A percentile compares a stretch with the other conserved stretches of the same genome.
These are phyloP conservation scores for Diaporthe eres DNA, from an alignment of 2,329 filamentous ascomycete genomes.

Conservation along the genomic window DNA sequence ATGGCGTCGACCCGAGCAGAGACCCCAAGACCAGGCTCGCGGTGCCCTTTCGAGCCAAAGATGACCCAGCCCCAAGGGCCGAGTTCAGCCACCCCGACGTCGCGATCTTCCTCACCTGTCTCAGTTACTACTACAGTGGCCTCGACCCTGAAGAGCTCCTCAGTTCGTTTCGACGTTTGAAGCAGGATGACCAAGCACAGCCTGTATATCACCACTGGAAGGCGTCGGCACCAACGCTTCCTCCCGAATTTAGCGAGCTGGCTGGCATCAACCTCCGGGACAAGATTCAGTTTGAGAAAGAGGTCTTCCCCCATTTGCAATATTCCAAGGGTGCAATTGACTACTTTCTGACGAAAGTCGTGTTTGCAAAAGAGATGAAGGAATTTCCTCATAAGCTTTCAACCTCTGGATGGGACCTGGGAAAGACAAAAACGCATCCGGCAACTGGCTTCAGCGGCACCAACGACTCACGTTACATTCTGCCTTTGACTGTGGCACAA, in stretches of 20 bases:
- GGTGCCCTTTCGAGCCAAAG: constrained; percentile 73
- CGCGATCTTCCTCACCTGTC: constrained; percentile 67
- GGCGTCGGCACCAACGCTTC: constrained; percentile 50
- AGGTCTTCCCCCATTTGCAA: constrained; percentile 68
- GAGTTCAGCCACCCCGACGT: constrained; percentile 76
- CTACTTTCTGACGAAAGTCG: constrained; percentile 70
- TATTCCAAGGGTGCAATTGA: constrained; percentile 70
- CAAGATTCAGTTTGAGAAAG: constrained; percentile 56
- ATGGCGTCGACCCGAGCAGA: constrained; percentile 65
- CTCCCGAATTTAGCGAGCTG: constrained; percentile 56
- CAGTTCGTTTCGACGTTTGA: constrained; percentile 61
- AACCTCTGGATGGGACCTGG: constrained; percentile 78
- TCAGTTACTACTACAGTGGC: constrained; percentile 71
- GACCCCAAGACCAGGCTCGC: constrained; percentile 61
- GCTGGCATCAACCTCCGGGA: constrained; percentile 73
- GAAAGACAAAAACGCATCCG: constrained; percentile 57
- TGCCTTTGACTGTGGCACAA: constrained; percentile 71
- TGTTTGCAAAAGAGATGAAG: constrained; percentile 73
- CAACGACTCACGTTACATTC: constrained; percentile 69
- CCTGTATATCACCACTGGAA: constrained; percentile 68
- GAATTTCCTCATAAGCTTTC: constrained; percentile 76
- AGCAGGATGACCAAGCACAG: constrained; percentile 64
- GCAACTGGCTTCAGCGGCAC: constrained; percentile 80
- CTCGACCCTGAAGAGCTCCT: constrained; percentile 65
- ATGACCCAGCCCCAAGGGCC: constrained; percentile 65